Conservation (phyloP, 2,329 filamentous ascomycete species). For the Colletotrichum tofieldiae region DNA sequence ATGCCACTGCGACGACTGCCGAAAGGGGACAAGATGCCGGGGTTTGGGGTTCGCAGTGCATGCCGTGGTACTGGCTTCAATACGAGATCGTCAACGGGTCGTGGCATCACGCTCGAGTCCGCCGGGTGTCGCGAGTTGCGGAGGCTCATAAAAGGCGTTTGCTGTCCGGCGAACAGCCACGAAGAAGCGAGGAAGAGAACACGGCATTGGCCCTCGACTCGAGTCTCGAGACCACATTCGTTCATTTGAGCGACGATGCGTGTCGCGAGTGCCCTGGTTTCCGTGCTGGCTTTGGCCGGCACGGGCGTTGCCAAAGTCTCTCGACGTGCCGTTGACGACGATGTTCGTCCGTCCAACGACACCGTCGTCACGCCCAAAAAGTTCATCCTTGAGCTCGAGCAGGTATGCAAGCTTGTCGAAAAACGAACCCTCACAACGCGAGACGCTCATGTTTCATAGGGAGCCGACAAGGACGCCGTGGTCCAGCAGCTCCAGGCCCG, state of each 20-base stretch:
- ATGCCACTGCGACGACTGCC: slow-evolving; percentile 27
- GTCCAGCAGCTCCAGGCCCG: slow-evolving; percentile 34
- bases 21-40: slow-evolving; percentile 27
- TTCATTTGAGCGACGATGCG: slow-evolving; percentile 26
- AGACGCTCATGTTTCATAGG: neutral
- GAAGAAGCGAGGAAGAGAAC: neutral
- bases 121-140: neutral
- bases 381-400: slow-evolving; percentile 40
- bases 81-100: slow-evolving; percentile 37
- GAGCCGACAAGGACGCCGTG: slow-evolving; percentile 35
- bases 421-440: neutral
- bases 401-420: neutral
- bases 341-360: slow-evolving; percentile 26
- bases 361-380: slow-evolving; percentile 36
- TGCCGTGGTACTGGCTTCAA: slow-evolving; percentile 3
- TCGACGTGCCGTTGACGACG: slow-evolving; percentile 25
- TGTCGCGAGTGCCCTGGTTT: slow-evolving; percentile 28
- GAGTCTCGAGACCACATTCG: slow-evolving; percentile 3
- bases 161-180: neutral
- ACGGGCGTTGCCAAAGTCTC: slow-evolving; percentile 23
- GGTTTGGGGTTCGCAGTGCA: neutral
- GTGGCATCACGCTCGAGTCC: slow-evolving; percentile 14
- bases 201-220: slow-evolving; percentile 2
- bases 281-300: slow-evolving; percentile 37
- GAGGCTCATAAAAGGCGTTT: slow-evolving; percentile 13